Evolutionary conservation across 352 stramenopile genomes (phyloP), one percentile per base, ranked within the genome.

Genomic region (Pythium rishiriense): DNA sequence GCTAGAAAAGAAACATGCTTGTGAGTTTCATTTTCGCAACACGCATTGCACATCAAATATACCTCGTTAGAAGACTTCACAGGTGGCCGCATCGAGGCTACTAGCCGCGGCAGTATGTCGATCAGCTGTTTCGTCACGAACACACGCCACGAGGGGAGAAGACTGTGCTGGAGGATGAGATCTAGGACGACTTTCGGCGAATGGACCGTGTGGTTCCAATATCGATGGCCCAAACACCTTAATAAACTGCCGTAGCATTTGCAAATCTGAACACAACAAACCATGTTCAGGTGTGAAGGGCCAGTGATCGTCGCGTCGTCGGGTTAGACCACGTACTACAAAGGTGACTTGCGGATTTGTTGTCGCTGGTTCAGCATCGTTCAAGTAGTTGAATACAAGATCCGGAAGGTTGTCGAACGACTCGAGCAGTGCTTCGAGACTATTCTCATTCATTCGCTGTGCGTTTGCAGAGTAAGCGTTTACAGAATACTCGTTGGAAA

Each of bases 401-500:
- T 92, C 85, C 0, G 86, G 86, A n/a, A 96, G 75, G 46, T 88
- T 96, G 57, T 96, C 83, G 55, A 93, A 94, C n/a, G 83, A 87
- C 35, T 91, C 83, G 28, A 96, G 66, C 65, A 96, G 75, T 19
- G 73, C 66, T 69, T 94, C 85, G 15, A 94, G 59, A 48, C 82
- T 94, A 63, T 79, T 81, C 41, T 88, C 73, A 45, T 94, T 82
- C 80, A 96, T 88, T 69, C 85, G 76, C 87, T 96, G 61, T 10
- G 43, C 7, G 11, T 1, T 26, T n/a, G 14, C 11, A 25, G 12
- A 3, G 3, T 26, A 24, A 26, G 1, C 12, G 41, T 47, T n/a
- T 26, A 17, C 9, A 21, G n/a, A n/a, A n/a, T n/a, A n/a, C n/a
- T n/a, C n/a, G n/a, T n/a, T n/a, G n/a, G n/a, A n/a, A n/a, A n/a